Base-by-base conservation (phyloP, 495 filamentous ascomycete species). In the Viridothelium virens region DNA sequence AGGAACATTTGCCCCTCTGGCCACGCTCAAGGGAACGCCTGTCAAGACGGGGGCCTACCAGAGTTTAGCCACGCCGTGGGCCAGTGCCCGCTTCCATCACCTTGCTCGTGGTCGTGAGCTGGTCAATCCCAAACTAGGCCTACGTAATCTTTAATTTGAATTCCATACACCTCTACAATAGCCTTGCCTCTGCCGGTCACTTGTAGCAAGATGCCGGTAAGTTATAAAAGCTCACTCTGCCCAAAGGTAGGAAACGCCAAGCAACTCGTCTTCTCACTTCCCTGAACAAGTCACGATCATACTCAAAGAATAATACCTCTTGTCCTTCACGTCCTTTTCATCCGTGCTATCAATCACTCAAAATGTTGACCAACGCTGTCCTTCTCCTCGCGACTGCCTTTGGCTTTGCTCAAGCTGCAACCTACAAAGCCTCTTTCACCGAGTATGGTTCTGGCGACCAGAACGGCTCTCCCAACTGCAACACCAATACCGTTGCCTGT, bases 401-500 rank as follows among this genome's bases (percentile, higher is more conserved):
- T 56, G 46, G 56, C 9, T 0, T 61, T n/a, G 47, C 64, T 25
- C 36, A 41, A 39, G 53, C 64, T 25, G 62, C 25, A 10, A 47
- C 38, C 44, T 69, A 64, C 69, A 71, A 70, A 44, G 70, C 70
- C 34, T 70, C 68, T 38, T 72, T 72, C 65, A 72, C 70, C 34
- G 63, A 70, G 47, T 72, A 72, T 62, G 70, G 70, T 44, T 12
- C 62, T 3, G 67, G 66, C 25, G 70, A 72, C 62, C 31, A n/a
- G 25, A 38, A 48, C 25, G 59, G 59, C 59, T 64, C 50, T 37
- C 34, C 34, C 38, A 72, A 70, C 66, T 72, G 70, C 66, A 65
- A 72, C 36, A 65, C 61, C 56, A 44, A 18, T 36, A 68, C 68
- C 33, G 64, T 65, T 47, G 70, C 70, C 36, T 72, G 70, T 61